These are phyloP conservation scores for Ligustrum vulgare DNA, from an alignment of 257 asterid genomes.

Conservation along the genomic window DNA sequence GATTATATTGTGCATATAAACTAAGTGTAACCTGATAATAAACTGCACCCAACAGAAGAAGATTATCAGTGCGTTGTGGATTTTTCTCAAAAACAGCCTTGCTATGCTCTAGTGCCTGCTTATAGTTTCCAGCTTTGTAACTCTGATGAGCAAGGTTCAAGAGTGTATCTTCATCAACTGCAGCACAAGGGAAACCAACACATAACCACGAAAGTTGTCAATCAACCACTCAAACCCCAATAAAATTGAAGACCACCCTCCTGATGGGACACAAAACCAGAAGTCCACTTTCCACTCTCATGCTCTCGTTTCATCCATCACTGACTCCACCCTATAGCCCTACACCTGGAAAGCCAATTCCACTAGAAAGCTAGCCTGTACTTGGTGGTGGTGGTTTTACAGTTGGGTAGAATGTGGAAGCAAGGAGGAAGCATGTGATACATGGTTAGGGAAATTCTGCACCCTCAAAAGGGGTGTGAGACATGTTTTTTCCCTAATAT, in stretches of 20 bases:
- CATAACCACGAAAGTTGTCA: not conserved
- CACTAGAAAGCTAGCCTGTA: not conserved
- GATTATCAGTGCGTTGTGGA: conserved; percentile 89
- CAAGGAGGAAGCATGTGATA: not conserved
- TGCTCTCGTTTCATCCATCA: no score
- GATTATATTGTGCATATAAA: not conserved
- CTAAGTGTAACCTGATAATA: conserved; percentile 74
- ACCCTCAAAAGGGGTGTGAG: no score
- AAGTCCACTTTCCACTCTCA: no score
- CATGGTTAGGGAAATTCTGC: not conserved
- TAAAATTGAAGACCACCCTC: not conserved
- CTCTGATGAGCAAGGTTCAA: conserved; percentile 89
- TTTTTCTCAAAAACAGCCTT: conserved; percentile 80
- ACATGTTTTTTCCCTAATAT: not conserved
- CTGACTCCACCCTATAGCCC: not conserved
- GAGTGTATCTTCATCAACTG: conserved; percentile 86
- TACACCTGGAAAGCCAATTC: not conserved
- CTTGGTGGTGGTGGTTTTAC: not conserved
- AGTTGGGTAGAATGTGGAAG: not conserved
- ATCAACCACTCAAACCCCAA: not conserved
- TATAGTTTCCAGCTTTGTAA: conserved; percentile 82
- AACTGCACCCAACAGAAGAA: conserved; percentile 88
- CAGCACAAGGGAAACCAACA: conserved; percentile 18
- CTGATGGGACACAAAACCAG: not conserved
- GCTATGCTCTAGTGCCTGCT: conserved; percentile 90